These are phyloP conservation scores for Hymenoscyphus fructigenus DNA, from an alignment of 2,329 filamentous ascomycete species.

Conservation along the genomic window DNA sequence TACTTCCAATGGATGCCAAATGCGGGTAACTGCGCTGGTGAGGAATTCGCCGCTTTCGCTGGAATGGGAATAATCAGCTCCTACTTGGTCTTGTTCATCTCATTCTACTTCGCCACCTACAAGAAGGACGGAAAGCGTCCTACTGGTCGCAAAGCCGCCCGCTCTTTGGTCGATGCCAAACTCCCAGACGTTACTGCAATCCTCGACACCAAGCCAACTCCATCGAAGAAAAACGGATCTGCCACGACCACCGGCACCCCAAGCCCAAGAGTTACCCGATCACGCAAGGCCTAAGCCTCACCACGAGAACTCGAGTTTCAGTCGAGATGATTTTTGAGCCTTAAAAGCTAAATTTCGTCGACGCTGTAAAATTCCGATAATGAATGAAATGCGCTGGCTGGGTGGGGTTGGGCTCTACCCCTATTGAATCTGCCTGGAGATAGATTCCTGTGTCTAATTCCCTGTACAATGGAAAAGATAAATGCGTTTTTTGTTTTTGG, in stretches of 20 bases:
- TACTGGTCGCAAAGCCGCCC: constrained; percentile 73
- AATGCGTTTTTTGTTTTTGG: neutral
- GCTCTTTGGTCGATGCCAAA: constrained; percentile 45
- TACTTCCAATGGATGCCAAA: constrained; percentile 88
- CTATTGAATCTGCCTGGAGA: neutral
- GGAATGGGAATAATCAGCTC: constrained; percentile 91
- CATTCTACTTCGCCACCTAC: constrained; percentile 97
- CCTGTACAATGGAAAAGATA: constrained; percentile 9
- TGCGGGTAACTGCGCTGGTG: constrained; percentile 81
- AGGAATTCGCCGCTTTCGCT: constrained; percentile 93
- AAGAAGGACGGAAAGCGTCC: constrained; percentile 79
- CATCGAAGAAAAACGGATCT: constrained; percentile 42
- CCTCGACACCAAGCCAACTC: constrained; percentile 44
- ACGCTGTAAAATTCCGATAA: neutral
- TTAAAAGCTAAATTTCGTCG: neutral
- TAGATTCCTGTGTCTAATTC: constrained; percentile 4
- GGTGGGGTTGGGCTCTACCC: neutral
- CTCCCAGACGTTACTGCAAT: constrained; percentile 36
- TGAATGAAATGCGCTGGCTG: constrained; percentile 7
- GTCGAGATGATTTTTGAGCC: neutral
- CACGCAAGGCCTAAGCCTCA: constrained; percentile 36
- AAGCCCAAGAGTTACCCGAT: constrained; percentile 33
- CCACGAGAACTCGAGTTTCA: neutral
- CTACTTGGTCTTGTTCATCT: constrained; percentile 97
- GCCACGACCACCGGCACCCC: constrained; percentile 41